Evolutionary conservation across 176 grass and related monocot genomes (phyloP).

Genomic region (Oryza glumipatula): DNA sequence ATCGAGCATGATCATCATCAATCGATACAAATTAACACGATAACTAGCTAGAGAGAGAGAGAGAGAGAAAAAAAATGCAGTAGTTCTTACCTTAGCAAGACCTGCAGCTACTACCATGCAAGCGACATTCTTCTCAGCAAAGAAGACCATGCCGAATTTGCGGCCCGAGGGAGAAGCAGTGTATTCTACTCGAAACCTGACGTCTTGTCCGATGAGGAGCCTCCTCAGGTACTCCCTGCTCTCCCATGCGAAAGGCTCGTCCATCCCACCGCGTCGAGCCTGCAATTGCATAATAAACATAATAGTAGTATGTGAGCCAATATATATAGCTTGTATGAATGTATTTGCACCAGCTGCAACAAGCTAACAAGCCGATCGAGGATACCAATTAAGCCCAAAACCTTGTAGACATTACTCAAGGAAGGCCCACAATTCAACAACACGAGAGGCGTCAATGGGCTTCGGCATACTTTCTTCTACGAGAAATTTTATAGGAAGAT

Average conservation of each 20-base stretch:
- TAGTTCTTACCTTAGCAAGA: conserved; percentile 67
- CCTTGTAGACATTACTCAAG: no score
- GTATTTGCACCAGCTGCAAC: background rate
- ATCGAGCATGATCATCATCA: background rate
- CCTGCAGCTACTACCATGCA: conserved; percentile 75
- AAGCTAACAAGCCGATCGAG: background rate
- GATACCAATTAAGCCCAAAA: no score
- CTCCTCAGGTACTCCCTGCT: conserved; percentile 89
- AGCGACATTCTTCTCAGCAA: conserved; percentile 84
- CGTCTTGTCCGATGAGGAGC: conserved; percentile 83
- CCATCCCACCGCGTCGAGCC: conserved; percentile 80
- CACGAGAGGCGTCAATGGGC: no score
- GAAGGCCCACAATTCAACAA: no score
- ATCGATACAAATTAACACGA: background rate
- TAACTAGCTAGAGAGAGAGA: background rate
- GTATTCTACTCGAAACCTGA: conserved; percentile 85
- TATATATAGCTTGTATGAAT: background rate
- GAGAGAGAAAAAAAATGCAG: background rate
- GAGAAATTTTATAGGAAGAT: no score
- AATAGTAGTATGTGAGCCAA: conserved; percentile 27
- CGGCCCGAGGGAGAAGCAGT: conserved; percentile 72
- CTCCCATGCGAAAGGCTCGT: conserved; percentile 98
- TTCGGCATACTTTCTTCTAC: background rate
- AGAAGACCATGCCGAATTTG: conserved; percentile 89
- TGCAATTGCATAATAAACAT: conserved; percentile 32